phyloP scores from a whole-genome alignment of 2,329 filamentous ascomycete genomes.

The Fusarium sp. region DNA sequence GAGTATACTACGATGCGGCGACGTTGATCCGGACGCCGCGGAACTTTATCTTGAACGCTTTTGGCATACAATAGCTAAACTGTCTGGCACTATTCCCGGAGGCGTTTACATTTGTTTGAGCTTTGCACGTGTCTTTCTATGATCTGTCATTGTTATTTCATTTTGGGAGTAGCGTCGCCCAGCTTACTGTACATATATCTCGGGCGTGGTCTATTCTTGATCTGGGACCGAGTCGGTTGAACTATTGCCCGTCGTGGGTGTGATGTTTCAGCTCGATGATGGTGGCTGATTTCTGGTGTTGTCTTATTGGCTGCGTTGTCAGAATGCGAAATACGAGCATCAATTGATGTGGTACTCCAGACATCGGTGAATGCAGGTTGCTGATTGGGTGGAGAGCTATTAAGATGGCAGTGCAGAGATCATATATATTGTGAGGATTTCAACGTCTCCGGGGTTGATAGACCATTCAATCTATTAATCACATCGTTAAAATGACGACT shows the following conservation, averaged over 20 bases:
- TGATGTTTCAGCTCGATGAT: not conserved
- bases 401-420: too few relatives aligned
- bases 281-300: constrained; percentile 8
- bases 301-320: constrained; percentile 14
- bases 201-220: not conserved
- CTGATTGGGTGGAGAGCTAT: not conserved
- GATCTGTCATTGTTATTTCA: not conserved
- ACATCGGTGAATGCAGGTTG: not conserved
- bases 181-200: not conserved
- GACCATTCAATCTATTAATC: too few relatives aligned
- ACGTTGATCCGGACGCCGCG: not conserved
- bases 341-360: constrained; percentile 1
- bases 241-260: not conserved
- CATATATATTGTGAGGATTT: constrained; percentile 1
- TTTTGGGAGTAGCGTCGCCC: not conserved
- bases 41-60: not conserved
- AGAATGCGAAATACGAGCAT: constrained; percentile 32
- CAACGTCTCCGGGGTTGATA: fast-evolving
- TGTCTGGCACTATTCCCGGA: not conserved
- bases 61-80: not conserved
- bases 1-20: not conserved
- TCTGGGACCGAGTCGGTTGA: not conserved
- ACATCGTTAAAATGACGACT: constrained; percentile 5
- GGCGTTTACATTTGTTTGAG: not conserved
- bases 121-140: not conserved